These are phyloP conservation scores for Camelina neglecta DNA, from an alignment of 345 rosid species.

Conservation along the genomic window DNA sequence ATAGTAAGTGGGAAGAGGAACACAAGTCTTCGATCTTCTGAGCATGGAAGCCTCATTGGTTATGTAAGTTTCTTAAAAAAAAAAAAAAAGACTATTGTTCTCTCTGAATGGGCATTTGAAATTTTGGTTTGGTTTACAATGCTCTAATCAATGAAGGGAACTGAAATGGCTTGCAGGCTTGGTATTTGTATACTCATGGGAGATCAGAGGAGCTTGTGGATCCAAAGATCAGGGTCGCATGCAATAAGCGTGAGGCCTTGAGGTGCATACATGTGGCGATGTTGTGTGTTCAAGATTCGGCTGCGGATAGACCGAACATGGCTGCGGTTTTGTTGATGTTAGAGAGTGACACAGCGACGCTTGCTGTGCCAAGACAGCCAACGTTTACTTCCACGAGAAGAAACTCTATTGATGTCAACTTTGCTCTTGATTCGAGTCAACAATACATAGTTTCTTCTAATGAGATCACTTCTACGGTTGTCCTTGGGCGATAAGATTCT, in stretches of 20 bases:
- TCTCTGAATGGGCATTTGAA: background rate
- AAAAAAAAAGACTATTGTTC: background rate
- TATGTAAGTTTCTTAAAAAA: slow-evolving; percentile 53
- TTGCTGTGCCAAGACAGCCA: slow-evolving; percentile 64
- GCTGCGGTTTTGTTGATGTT: slow-evolving; percentile 63
- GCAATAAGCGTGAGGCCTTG: slow-evolving; percentile 51
- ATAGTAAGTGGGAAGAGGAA: slow-evolving; percentile 64
- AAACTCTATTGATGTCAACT: slow-evolving; percentile 50
- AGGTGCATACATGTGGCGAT: slow-evolving; percentile 84
- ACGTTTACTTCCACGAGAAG: slow-evolving; percentile 55
- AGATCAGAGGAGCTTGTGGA: slow-evolving; percentile 68
- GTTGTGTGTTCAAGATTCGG: slow-evolving; percentile 81
- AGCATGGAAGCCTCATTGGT: slow-evolving; percentile 52
- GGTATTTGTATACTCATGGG: slow-evolving; percentile 74
- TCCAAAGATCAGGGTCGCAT: slow-evolving; percentile 49
- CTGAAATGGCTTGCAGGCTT: slow-evolving; percentile 57
- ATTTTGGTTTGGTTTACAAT: slow-evolving; percentile 8
- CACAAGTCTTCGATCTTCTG: slow-evolving; percentile 50
- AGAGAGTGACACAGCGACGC: slow-evolving; percentile 65
- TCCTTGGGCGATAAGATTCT: slow-evolving; percentile 42
- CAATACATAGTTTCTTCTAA: slow-evolving; percentile 43
- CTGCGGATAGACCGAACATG: slow-evolving; percentile 73
- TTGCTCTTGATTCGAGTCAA: slow-evolving; percentile 47
- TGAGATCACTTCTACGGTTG: slow-evolving; percentile 44
- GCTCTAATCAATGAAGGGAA: slow-evolving; percentile 13